Evolutionary conservation across 352 stramenopile species (phyloP).

Genomic region (Phytophthora cajani): DNA sequence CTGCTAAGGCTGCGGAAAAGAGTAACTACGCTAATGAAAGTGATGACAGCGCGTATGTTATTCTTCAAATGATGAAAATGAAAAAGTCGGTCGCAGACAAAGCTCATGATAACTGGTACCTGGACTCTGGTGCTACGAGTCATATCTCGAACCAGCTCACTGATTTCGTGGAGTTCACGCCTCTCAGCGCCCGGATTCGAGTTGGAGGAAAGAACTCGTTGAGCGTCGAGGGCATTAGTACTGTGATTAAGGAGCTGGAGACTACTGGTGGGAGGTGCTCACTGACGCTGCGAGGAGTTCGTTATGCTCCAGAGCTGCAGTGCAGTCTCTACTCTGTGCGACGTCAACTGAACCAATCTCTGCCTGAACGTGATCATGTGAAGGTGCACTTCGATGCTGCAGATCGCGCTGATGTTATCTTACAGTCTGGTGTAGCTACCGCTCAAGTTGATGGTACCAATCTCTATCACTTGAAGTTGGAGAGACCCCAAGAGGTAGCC

Average conservation of each 20-base stretch:
- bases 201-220: constrained; percentile 10
- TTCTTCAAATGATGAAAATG: constrained; percentile 6
- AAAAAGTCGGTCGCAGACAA: neutral
- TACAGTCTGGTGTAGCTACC: neutral
- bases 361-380: neutral
- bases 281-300: constrained; percentile 2
- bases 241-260: constrained; percentile 3
- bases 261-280: constrained; percentile 1
- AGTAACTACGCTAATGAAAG: constrained; percentile 4
- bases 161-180: constrained; percentile 15
- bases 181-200: constrained; percentile 2
- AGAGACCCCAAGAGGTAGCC: neutral
- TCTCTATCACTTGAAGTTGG: constrained; percentile 6
- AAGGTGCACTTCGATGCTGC: constrained; percentile 9
- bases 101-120: constrained; percentile 5
- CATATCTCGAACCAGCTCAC: constrained; percentile 16
- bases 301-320: constrained; percentile 6
- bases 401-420: neutral
- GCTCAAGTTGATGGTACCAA: constrained; percentile 6
- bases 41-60: constrained; percentile 7
- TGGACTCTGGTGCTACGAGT: constrained; percentile 13
- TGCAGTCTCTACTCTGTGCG: constrained; percentile 9
- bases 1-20: neutral
- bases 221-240: constrained; percentile 1
- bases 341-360: neutral